phyloP scores from a whole-genome alignment of 805 yeast genomes.

The Candida stauntonica region DNA sequence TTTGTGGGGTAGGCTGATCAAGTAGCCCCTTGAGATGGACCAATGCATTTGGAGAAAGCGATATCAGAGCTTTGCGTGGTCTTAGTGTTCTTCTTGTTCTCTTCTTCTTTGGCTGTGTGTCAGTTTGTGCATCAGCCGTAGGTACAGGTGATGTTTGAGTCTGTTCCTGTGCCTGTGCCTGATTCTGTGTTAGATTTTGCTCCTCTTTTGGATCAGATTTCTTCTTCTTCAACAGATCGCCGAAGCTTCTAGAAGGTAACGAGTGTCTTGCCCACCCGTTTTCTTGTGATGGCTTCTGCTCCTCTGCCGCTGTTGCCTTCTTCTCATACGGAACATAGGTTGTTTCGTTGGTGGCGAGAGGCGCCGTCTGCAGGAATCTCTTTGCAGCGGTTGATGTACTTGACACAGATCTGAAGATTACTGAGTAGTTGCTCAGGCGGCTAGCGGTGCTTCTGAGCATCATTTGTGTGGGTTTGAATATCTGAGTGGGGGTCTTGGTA shows the following conservation, averaged over 20 bases:
- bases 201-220: too few species aligned
- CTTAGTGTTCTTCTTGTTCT: conserved; percentile 60
- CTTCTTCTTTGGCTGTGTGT: conserved; percentile 26
- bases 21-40: conserved; percentile 62
- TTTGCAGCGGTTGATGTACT: conserved; percentile 19
- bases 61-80: conserved; percentile 87
- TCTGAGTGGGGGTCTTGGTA: not conserved
- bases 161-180: conserved; percentile 1
- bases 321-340: conserved; percentile 21
- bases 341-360: conserved; percentile 18
- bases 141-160: conserved; percentile 13
- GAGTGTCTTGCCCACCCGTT: conserved; percentile 27
- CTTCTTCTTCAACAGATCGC: conserved; percentile 21
- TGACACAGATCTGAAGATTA: conserved; percentile 14
- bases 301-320: not conserved
- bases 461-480: not conserved
- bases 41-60: conserved; percentile 73
- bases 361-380: conserved; percentile 30
- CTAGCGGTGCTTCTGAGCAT: conserved; percentile 15
- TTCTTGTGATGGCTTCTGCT: not conserved
- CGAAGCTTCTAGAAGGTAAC: conserved; percentile 27
- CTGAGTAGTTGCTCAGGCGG: conserved; percentile 5
- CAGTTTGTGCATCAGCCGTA: conserved; percentile 10
- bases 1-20: conserved; percentile 80
- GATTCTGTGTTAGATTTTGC: conserved; percentile 5